Conservation (phyloP, 495 filamentous ascomycete genomes). For the Pyronema omphalodes region DNA sequence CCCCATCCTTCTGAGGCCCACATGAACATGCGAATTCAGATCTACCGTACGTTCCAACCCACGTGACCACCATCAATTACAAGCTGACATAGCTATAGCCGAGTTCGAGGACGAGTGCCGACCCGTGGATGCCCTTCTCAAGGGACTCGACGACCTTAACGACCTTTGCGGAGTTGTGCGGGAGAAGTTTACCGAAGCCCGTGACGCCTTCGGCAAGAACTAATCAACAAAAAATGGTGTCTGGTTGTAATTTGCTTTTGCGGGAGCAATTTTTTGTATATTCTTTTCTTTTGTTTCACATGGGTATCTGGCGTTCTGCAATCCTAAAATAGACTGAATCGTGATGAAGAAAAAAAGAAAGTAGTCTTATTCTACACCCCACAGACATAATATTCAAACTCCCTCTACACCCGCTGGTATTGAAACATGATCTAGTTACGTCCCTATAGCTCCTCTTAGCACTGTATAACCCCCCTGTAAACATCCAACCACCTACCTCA, state of each 20-base stretch:
- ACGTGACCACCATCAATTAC: background rate
- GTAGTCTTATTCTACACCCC: background rate
- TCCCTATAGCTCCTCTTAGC: conserved; percentile 19
- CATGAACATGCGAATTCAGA: conserved; percentile 96
- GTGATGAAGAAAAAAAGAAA: background rate
- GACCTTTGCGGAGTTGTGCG: conserved; percentile 81
- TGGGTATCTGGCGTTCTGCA: conserved; percentile 1
- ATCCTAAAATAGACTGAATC: background rate
- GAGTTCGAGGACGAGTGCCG: conserved; percentile 43
- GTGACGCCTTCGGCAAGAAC: conserved; percentile 35
- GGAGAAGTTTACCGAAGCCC: conserved; percentile 56
- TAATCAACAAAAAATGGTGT: background rate
- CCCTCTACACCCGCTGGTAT: background rate
- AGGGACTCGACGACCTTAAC: conserved; percentile 71
- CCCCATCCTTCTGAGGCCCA: conserved; percentile 89
- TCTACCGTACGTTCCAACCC: conserved; percentile 47
- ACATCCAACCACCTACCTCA: conserved; percentile 39
- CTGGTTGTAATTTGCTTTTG: background rate
- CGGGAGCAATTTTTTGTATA: background rate
- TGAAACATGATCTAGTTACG: conserved; percentile 21
- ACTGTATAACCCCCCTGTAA: background rate
- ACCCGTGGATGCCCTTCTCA: conserved; percentile 68
- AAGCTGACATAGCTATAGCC: conserved; percentile 6
- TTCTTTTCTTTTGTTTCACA: background rate
- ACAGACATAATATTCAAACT: background rate